Conservation (phyloP, 441 rosid species). For the Bruguiera hainesii region DNA sequence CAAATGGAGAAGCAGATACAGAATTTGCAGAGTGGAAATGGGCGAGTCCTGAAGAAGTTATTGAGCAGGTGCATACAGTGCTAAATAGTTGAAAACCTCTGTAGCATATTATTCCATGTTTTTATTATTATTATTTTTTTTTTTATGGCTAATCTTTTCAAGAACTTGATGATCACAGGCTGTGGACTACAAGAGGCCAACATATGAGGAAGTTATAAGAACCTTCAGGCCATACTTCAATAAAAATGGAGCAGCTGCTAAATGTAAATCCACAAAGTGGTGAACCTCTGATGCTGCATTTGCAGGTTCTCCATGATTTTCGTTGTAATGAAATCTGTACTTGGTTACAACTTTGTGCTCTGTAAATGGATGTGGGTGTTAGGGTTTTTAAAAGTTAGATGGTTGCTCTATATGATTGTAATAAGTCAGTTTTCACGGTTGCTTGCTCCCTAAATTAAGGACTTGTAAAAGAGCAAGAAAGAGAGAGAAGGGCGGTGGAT, state of each 20-base stretch:
- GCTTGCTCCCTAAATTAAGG: no score
- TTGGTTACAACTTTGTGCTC: constrained; percentile 21
- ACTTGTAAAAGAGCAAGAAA: no score
- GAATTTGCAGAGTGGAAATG: constrained; percentile 98
- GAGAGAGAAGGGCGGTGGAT: no score
- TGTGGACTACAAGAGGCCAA: constrained; percentile 96
- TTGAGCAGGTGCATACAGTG: constrained; percentile 52
- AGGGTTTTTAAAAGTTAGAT: constrained; percentile 28
- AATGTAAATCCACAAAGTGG: constrained; percentile 92
- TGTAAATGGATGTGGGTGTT: constrained; percentile 43
- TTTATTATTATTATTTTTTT: background rate
- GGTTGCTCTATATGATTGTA: constrained; percentile 19
- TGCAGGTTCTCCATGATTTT: constrained; percentile 18
- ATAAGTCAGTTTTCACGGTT: constrained; percentile 18
- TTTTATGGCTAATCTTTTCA: background rate
- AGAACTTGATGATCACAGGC: constrained; percentile 44
- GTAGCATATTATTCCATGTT: no score
- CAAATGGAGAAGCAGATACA: constrained; percentile 67
- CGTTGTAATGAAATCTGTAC: constrained; percentile 17
- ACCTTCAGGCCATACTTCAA: constrained; percentile 63
- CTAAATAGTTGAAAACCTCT: background rate
- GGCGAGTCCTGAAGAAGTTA: constrained; percentile 78
- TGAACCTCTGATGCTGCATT: constrained; percentile 30
- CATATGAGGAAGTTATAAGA: constrained; percentile 84
- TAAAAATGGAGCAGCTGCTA: constrained; percentile 53